A percentile compares a stretch with the other conserved stretches of the same genome.
Evolutionary conservation across 2,329 filamentous ascomycete genomes (phyloP).

Genomic region (Raffaelea deltoideospora): DNA sequence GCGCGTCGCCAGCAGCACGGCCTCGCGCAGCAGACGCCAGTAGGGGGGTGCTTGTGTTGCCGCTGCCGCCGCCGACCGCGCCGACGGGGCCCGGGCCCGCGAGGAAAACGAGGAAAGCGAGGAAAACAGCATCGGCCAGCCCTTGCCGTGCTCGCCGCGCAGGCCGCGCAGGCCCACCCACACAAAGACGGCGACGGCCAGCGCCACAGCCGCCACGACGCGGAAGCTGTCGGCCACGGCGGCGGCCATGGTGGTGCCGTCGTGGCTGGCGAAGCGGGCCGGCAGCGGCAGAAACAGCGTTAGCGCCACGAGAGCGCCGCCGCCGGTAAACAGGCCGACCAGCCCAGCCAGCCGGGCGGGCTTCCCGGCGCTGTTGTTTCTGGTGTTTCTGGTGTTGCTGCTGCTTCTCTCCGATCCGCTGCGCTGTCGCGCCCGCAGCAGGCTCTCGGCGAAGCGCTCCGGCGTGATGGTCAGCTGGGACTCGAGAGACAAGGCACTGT

Average conservation of each 20-base stretch:
- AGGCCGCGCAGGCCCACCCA: constrained; percentile 59
- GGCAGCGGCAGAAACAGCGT: constrained; percentile 75
- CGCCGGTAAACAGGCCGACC: constrained; percentile 84
- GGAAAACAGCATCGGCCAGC: constrained; percentile 38
- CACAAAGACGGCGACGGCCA: constrained; percentile 59
- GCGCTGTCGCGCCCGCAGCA: constrained; percentile 4
- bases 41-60: constrained; percentile 28
- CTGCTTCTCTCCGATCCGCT: constrained; percentile 14
- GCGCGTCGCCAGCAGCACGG: constrained; percentile 55
- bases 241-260: constrained; percentile 55
- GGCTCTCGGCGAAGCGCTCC: constrained; percentile 28
- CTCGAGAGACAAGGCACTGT: constrained; percentile 52
- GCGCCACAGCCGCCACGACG: constrained; percentile 58
- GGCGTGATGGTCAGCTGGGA: constrained; percentile 66
- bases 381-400: constrained; percentile 7
- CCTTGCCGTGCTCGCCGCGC: constrained; percentile 64
- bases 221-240: constrained; percentile 81
- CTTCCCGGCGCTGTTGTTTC: constrained; percentile 20
- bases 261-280: constrained; percentile 54
- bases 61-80: neutral
- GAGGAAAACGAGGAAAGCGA: neutral
- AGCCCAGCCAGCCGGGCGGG: constrained; percentile 61
- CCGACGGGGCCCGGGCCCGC: neutral
- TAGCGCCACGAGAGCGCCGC: constrained; percentile 76
- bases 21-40: constrained; percentile 42